phyloP scores from a whole-genome alignment of 129 eudicot genomes.

The Chrysanthemum seticuspe region DNA sequence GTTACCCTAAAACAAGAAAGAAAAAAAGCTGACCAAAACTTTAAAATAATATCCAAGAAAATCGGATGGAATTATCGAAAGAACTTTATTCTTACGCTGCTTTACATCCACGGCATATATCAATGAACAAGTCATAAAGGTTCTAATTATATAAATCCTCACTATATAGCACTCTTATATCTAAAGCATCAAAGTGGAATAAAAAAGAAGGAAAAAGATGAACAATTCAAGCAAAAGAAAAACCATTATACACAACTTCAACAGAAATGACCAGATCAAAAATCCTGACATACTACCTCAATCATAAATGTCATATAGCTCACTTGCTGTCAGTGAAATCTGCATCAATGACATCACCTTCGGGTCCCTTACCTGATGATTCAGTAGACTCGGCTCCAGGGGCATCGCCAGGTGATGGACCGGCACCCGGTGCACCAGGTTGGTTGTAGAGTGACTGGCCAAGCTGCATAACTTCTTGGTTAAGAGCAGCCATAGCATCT shows the following conservation, averaged over 20 bases:
- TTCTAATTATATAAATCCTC: conserved; percentile 24
- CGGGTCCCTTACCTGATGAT: conserved; percentile 69
- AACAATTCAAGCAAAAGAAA: conserved; percentile 20
- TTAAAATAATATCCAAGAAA: too few species aligned
- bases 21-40: too few species aligned
- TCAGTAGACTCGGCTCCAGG: conserved; percentile 32
- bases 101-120: neutral
- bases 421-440: conserved; percentile 69
- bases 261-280: conserved; percentile 17
- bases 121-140: neutral
- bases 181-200: neutral
- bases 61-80: too few species aligned
- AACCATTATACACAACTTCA: conserved; percentile 41
- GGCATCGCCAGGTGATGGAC: conserved; percentile 43
- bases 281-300: conserved; percentile 6
- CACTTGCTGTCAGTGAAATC: conserved; percentile 95
- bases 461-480: conserved; percentile 97
- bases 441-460: conserved; percentile 95
- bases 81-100: neutral
- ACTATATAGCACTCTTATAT: conserved; percentile 13
- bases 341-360: conserved; percentile 96
- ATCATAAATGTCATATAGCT: neutral
- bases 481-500: conserved; percentile 94
- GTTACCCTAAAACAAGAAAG: too few species aligned
- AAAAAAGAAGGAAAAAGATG: neutral